Percentiles rank a stretch among this genome's conserved stretches.
Conservation (phyloP, 768 basidiomycete genomes). For the Calocybe gangraenosa region DNA sequence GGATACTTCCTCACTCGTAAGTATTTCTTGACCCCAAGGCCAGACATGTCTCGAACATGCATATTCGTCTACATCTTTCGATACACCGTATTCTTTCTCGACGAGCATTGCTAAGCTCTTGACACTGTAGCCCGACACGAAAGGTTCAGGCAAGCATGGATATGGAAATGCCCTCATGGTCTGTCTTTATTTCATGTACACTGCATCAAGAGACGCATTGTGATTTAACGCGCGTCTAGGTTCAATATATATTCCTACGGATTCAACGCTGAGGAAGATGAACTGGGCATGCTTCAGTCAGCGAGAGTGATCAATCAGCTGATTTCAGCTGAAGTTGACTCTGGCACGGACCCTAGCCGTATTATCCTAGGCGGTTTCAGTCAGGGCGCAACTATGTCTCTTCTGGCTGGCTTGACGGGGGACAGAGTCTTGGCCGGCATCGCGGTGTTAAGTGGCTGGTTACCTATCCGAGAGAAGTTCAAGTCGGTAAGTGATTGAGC, state of each 20-base stretch:
- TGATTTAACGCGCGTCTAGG: slow-evolving; percentile 36
- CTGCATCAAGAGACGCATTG: no score
- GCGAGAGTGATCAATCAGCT: slow-evolving; percentile 58
- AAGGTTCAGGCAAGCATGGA: slow-evolving; percentile 75
- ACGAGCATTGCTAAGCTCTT: slow-evolving; percentile 4
- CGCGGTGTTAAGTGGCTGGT: slow-evolving; percentile 73
- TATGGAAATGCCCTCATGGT: slow-evolving; percentile 77
- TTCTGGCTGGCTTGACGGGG: slow-evolving; percentile 69
- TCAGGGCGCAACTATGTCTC: slow-evolving; percentile 77
- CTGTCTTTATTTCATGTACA: slow-evolving; percentile 10
- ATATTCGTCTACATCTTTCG: neutral
- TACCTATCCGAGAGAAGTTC: slow-evolving; percentile 64
- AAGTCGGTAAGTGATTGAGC: slow-evolving; percentile 44
- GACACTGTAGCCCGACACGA: slow-evolving; percentile 39
- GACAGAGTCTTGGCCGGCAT: slow-evolving; percentile 70
- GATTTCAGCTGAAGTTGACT: slow-evolving; percentile 70
- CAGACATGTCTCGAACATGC: neutral
- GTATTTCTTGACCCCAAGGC: slow-evolving; percentile 20
- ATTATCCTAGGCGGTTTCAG: slow-evolving; percentile 89
- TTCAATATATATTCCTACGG: slow-evolving; percentile 75
- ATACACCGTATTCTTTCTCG: slow-evolving; percentile 1
- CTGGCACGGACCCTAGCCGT: slow-evolving; percentile 61
- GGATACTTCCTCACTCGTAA: slow-evolving; percentile 84
- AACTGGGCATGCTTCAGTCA: slow-evolving; percentile 67
- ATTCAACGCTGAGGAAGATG: slow-evolving; percentile 64